A percentile compares a stretch with the other conserved stretches of the same genome.
Evolutionary conservation across 1,139 yeast species (phyloP).

Genomic region (Debaryomyces robertsiae): DNA sequence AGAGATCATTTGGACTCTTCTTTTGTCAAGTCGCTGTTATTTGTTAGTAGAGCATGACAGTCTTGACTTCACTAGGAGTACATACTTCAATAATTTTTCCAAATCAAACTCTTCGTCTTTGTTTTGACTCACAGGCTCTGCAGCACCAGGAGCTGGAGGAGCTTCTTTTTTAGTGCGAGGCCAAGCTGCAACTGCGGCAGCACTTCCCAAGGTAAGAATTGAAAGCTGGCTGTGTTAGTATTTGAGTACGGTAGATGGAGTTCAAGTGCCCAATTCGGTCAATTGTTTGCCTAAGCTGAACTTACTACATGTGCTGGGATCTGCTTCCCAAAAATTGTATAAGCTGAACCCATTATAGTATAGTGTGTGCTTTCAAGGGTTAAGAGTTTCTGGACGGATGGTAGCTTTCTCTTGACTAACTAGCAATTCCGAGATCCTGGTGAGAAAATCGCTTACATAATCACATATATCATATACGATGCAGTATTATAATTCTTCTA

Average conservation of each 20-base stretch:
- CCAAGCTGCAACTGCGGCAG: slow-evolving; percentile 46
- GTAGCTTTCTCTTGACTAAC: neutral
- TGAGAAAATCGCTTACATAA: slow-evolving; percentile 1
- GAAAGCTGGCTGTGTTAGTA: slow-evolving; percentile 34
- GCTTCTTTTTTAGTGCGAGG: slow-evolving; percentile 37
- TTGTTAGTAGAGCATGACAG: slow-evolving; percentile 26
- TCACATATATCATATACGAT: neutral
- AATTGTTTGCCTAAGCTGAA: slow-evolving; percentile 16
- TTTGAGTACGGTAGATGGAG: neutral
- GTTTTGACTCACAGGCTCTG: slow-evolving; percentile 32
- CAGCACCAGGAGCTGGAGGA: slow-evolving; percentile 34
- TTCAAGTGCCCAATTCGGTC: neutral
- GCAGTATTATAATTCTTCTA: neutral
- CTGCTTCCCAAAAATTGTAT: slow-evolving; percentile 62
- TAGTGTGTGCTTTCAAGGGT: too few relatives aligned
- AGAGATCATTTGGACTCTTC: slow-evolving; percentile 44
- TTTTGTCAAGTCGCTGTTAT: slow-evolving; percentile 42
- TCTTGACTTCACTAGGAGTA: slow-evolving; percentile 17
- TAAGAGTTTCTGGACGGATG: neutral
- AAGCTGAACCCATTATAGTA: slow-evolving; percentile 57
- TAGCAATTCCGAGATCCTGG: slow-evolving; percentile 9
- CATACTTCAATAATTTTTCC: slow-evolving; percentile 61
- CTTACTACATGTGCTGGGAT: slow-evolving; percentile 68
- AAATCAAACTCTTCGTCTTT: slow-evolving; percentile 61
- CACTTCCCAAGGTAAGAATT: slow-evolving; percentile 48